Evolutionary conservation across 257 asterid genomes (phyloP), one percentile per base, ranked within the genome.

Genomic region (Leptodermis oblonga): DNA sequence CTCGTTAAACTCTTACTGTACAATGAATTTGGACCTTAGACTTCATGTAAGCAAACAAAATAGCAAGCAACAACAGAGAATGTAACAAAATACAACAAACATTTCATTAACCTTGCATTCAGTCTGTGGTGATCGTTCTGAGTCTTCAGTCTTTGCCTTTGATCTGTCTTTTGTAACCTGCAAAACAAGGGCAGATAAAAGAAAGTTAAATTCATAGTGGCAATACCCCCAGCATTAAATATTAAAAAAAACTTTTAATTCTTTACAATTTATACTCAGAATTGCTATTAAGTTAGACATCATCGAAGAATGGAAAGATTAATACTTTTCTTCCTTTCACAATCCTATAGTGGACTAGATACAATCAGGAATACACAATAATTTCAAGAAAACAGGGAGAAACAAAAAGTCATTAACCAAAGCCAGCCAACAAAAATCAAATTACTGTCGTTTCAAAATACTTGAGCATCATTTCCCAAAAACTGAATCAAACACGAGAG

Each of bases 61-160:
- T n/a, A 34, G 28, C 22, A 17, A 58, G 52, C 43, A 31, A 17
- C 43, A 5, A 46, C 43, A 17, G 22, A 11, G 31, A 25, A n/a
- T 23, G 46, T 42, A n/a, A n/a, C n/a, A n/a, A n/a, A n/a, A n/a
- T n/a, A n/a, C n/a, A n/a, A n/a, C n/a, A n/a, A n/a, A n/a, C n/a
- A n/a, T n/a, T 18, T 34, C 30, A 59, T 36, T 39, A 72, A 82
- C 86, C 84, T 82, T 82, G 86, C 86, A 82, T 75, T 76, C 84
- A 62, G 68, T 63, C 73, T 68, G 84, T 53, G 73, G 72, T 49
- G 62, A 63, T 53, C 78, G 52, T 68, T 82, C 86, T 5, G 62
- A 68, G 68, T 75, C 73, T 65, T 77, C 82, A 22, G 53, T 70
- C 71, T 65, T 77, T 43, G 49, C 62, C 63, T 71, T 79, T 48